Evolutionary conservation across 352 stramenopile species (phyloP).

Genomic region (Globisporangium camurandrum): DNA sequence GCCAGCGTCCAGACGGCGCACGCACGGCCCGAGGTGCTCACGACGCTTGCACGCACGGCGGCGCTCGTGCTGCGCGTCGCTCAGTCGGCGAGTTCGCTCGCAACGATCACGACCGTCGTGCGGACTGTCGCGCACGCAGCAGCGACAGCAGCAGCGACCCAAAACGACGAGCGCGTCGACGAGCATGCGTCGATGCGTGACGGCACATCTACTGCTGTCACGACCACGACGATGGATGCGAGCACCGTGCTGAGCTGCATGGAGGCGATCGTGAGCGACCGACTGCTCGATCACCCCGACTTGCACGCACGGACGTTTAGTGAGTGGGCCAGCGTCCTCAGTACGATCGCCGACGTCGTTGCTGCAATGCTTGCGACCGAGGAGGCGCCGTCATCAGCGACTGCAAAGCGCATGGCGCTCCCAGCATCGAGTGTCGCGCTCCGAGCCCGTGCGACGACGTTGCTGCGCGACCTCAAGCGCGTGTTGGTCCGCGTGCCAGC

Average conservation of each 20-base stretch:
- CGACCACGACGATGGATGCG: neutral
- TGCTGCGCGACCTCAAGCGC: conserved; percentile 13
- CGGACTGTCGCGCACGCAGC: conserved; percentile 1
- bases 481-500: conserved; percentile 32
- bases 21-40: conserved; percentile 4
- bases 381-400: neutral
- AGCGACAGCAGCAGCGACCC: neutral
- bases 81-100: conserved; percentile 26
- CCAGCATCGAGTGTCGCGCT: conserved; percentile 6
- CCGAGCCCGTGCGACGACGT: conserved; percentile 2
- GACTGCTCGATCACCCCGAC: conserved; percentile 36
- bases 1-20: conserved; percentile 7
- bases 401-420: neutral
- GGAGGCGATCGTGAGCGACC: conserved; percentile 27
- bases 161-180: neutral
- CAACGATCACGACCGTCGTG: conserved; percentile 27
- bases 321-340: conserved; percentile 39
- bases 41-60: conserved; percentile 19
- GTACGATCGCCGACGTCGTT: conserved; percentile 24
- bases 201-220: too few species aligned
- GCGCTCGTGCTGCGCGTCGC: conserved; percentile 25
- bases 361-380: conserved; percentile 1
- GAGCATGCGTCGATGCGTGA: neutral
- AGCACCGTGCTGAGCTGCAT: conserved; percentile 19
- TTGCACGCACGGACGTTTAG: conserved; percentile 40